Conservation (phyloP, 805 yeast species). For the Ogataea pilisensis region DNA sequence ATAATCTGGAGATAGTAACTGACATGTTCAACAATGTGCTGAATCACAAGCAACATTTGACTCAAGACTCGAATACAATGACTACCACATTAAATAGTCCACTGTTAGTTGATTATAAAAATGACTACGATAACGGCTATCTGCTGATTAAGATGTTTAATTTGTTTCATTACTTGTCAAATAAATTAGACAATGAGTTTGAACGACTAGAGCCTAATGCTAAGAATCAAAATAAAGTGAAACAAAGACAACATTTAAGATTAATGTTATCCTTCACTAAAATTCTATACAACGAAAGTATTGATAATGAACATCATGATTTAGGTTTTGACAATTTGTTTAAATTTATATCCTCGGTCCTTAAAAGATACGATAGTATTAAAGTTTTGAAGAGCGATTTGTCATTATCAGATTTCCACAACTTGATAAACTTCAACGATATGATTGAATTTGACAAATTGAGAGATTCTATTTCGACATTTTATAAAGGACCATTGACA, state of each 20-base stretch:
- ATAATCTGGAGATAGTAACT: constrained; percentile 13
- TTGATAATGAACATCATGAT: constrained; percentile 22
- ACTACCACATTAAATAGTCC: constrained; percentile 5
- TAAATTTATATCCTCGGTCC: constrained; percentile 24
- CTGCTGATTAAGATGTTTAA: constrained; percentile 40
- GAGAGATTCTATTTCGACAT: constrained; percentile 6
- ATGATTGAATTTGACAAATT: constrained; percentile 23
- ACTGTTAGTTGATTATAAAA: constrained; percentile 6
- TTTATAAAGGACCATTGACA: constrained; percentile 2
- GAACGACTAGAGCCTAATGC: constrained; percentile 22
- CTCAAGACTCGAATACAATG: background rate
- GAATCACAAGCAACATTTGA: constrained; percentile 11
- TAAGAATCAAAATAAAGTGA: constrained; percentile 17
- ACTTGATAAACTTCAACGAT: constrained; percentile 24
- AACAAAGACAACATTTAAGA: constrained; percentile 27
- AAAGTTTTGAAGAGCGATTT: constrained; percentile 12
- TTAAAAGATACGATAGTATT: constrained; percentile 21
- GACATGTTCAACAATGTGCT: constrained; percentile 16
- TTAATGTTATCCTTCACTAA: constrained; percentile 31
- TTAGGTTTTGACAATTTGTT: constrained; percentile 30
- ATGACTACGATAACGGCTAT: constrained; percentile 31
- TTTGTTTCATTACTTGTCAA: constrained; percentile 27
- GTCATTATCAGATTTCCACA: constrained; percentile 20
- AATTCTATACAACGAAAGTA: constrained; percentile 26
- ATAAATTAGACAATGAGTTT: constrained; percentile 26